Base-by-base conservation (phyloP, 495 filamentous ascomycete genomes). In the Penicillium robsamsonii region DNA sequence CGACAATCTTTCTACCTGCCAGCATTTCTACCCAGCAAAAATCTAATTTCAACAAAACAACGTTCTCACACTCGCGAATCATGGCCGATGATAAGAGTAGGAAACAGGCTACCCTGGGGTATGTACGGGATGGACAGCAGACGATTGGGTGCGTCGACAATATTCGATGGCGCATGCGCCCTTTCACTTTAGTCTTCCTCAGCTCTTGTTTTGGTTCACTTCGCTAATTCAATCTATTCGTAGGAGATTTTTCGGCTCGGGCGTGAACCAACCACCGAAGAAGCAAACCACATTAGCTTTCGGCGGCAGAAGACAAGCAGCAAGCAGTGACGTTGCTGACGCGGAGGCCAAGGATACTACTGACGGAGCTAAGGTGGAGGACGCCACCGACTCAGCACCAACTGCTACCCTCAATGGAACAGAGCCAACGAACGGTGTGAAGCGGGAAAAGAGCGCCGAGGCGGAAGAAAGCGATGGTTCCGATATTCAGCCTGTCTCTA, bases 81-180 rank as follows among this genome's bases (percentile, higher is more conserved):
- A 79, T 79, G 76, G 61, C 71, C 6, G 76, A 77, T 15, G 65
- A 72, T 11, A 75, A 75, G 60, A 67, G 63, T 45, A 56, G 64
- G 15, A 96, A 92, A 69, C 93, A 97, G 79, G 84, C 88, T 64
- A 96, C 91, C 38, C 72, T 97, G 67, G 91, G 91, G 93, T 97
- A 96, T 78, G 93, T 95, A 44, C 86, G 81, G 70, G 78, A 86
- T 54, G 79, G 83, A 50, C 91, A 96, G 75, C 81, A 83, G 63
- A 95, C 88, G 53, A 75, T 96, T 68, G 84, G 89, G 92, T 95
- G 83, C 78, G 90, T 86, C 62, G 57, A 53, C 55, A 50, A 46
- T 24, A 44, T 24, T 46, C 13, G 35, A 49, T 24, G 44, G 33
- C 29, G 38, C 46, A 33, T 48, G 50, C 41, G 20, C 44, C 13